Evolutionary conservation across 371 early-diverging fungal species (phyloP).

Genomic region (Mucor irregularis): DNA sequence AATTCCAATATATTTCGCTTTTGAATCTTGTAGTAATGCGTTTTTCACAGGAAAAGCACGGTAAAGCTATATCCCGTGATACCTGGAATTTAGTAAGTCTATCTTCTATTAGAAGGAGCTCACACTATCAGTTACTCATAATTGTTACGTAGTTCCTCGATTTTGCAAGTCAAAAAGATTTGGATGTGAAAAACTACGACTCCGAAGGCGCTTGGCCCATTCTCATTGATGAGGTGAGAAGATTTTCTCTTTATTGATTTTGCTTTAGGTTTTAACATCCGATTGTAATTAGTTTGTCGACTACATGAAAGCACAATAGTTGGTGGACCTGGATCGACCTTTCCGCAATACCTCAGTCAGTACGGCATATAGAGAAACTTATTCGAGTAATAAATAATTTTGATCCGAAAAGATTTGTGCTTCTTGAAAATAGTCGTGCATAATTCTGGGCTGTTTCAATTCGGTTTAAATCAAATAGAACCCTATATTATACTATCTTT

Average conservation of each 20-base stretch:
- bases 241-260: not conserved
- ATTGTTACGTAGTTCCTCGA: conserved; percentile 70
- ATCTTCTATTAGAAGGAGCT: not conserved
- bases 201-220: conserved; percentile 85
- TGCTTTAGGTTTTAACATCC: not conserved
- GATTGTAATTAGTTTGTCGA: conserved; percentile 15
- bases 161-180: conserved; percentile 65
- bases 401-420: too few species aligned
- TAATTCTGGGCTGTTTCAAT: too few species aligned
- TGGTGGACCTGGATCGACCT: too few species aligned
- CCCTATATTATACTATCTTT: too few species aligned
- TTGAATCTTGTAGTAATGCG: not conserved
- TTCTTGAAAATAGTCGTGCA: too few species aligned
- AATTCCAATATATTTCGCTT: not conserved
- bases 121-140: not conserved
- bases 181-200: conserved; percentile 69
- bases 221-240: conserved; percentile 69
- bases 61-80: conserved; percentile 80
- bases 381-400: too few species aligned
- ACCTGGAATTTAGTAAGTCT: conserved; percentile 78
- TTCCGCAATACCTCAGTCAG: too few species aligned
- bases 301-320: conserved; percentile 11
- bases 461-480: too few species aligned
- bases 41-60: conserved; percentile 60
- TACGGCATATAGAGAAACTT: too few species aligned